Evolutionary conservation across 208 protist species (phyloP).

Genomic region (Leptomonas pyrrhocoris): DNA sequence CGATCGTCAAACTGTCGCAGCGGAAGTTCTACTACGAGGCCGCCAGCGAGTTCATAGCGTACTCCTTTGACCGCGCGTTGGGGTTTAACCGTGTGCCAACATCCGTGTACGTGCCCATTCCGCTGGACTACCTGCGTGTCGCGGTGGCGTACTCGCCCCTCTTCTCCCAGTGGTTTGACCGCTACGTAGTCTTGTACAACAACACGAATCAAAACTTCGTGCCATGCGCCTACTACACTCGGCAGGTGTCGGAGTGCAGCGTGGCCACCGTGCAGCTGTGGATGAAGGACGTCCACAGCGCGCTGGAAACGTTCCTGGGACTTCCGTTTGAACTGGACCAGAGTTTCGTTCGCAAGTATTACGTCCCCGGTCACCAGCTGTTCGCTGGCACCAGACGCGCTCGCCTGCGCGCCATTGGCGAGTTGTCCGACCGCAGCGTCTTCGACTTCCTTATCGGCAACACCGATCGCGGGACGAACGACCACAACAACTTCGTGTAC

Average conservation of each 20-base stretch:
- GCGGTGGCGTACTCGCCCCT: slow-evolving; percentile 69
- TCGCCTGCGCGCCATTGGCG: slow-evolving; percentile 70
- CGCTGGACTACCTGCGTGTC: slow-evolving; percentile 75
- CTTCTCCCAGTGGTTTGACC: slow-evolving; percentile 80
- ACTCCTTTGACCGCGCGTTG: slow-evolving; percentile 62
- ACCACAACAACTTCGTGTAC: slow-evolving; percentile 91
- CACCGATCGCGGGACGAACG: slow-evolving; percentile 79
- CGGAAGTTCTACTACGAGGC: slow-evolving; percentile 84
- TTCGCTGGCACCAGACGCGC: slow-evolving; percentile 53
- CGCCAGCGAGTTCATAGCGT: slow-evolving; percentile 74
- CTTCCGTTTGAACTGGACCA: slow-evolving; percentile 67
- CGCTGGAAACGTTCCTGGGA: slow-evolving; percentile 68
- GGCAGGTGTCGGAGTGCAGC: slow-evolving; percentile 38
- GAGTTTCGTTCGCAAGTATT: slow-evolving; percentile 70
- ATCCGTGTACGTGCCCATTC: slow-evolving; percentile 58
- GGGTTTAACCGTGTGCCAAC: slow-evolving; percentile 75
- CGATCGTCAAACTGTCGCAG: slow-evolving; percentile 86
- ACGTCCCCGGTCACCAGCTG: slow-evolving; percentile 55
- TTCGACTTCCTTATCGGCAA: slow-evolving; percentile 89
- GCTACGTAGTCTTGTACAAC: slow-evolving; percentile 70
- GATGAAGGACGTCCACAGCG: slow-evolving; percentile 85
- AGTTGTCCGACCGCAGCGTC: slow-evolving; percentile 78
- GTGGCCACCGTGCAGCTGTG: slow-evolving; percentile 80
- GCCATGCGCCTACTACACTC: slow-evolving; percentile 42
- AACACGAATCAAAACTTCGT: slow-evolving; percentile 65